Evolutionary conservation across 345 rosid species (phyloP).

Genomic region (Citrus trifoliata): DNA sequence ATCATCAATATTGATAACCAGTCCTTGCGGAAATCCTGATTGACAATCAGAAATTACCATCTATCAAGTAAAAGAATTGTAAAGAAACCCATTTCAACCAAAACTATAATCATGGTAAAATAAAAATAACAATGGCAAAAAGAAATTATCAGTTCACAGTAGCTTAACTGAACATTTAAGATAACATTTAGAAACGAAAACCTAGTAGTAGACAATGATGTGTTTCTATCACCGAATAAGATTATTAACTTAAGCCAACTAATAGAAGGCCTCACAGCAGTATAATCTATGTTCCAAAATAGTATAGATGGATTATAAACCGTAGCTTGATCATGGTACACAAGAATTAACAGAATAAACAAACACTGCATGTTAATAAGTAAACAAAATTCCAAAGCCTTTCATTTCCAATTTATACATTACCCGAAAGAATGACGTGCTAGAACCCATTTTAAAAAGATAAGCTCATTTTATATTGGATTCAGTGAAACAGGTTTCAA

Average conservation of each 20-base stretch:
- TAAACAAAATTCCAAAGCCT: neutral
- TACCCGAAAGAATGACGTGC: neutral
- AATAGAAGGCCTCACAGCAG: neutral
- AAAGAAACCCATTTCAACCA: conserved; percentile 1
- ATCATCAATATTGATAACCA: conserved; percentile 95
- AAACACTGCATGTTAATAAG: neutral
- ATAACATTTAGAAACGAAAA: neutral
- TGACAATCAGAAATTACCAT: conserved; percentile 24
- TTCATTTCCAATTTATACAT: neutral
- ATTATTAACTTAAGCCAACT: neutral
- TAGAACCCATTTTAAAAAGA: neutral
- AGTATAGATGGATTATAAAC: neutral
- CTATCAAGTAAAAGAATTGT: neutral
- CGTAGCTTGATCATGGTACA: neutral
- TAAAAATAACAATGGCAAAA: neutral
- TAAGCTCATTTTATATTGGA: neutral
- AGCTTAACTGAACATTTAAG: neutral
- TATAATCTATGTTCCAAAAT: neutral
- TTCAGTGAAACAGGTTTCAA: neutral
- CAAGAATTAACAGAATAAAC: neutral
- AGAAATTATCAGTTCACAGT: neutral
- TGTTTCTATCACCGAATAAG: neutral
- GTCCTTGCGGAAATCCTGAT: conserved; percentile 93
- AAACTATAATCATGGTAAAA: neutral
- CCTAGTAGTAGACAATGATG: neutral